Conservation (phyloP, 2,329 filamentous ascomycete genomes). For the Aureobasidium subglaciale region DNA sequence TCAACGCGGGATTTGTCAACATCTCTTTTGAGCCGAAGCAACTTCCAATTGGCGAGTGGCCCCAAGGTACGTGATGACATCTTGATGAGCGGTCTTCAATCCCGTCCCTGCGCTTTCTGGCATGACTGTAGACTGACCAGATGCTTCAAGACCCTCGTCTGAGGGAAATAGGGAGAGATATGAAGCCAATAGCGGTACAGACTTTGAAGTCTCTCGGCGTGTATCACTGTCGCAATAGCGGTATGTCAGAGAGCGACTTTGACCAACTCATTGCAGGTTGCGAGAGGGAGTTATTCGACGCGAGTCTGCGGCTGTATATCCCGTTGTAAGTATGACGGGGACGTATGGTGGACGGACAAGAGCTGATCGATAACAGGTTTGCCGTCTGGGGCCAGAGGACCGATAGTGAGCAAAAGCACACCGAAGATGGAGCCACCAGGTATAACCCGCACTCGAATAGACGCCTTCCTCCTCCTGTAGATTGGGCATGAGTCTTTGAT, state of each 20-base stretch:
- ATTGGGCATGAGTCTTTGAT: background rate
- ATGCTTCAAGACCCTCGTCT: background rate
- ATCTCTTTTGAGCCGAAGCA: background rate
- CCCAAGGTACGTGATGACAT: slow-evolving; percentile 1
- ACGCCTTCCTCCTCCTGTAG: slow-evolving; percentile 2
- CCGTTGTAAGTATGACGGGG: slow-evolving; percentile 11
- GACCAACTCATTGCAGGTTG: slow-evolving; percentile 7
- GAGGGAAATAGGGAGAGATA: slow-evolving; percentile 6
- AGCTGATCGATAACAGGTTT: slow-evolving; percentile 11
- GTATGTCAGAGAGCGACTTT: slow-evolving; percentile 14
- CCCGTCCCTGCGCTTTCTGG: background rate
- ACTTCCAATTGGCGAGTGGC: slow-evolving; percentile 17
- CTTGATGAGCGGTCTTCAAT: background rate
- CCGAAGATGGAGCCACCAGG: background rate
- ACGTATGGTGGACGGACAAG: background rate
- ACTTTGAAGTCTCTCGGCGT: slow-evolving; percentile 16
- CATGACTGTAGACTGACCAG: no score
- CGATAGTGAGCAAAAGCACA: background rate
- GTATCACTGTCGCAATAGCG: slow-evolving; percentile 15
- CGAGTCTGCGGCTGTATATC: slow-evolving; percentile 15
- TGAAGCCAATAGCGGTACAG: slow-evolving; percentile 3
- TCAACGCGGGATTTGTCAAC: slow-evolving; percentile 10
- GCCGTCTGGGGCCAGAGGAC: slow-evolving; percentile 13
- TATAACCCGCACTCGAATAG: background rate
- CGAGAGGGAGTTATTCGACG: slow-evolving; percentile 12